Base-by-base conservation (phyloP, 257 asterid species). In the Solanum virginianum region DNA sequence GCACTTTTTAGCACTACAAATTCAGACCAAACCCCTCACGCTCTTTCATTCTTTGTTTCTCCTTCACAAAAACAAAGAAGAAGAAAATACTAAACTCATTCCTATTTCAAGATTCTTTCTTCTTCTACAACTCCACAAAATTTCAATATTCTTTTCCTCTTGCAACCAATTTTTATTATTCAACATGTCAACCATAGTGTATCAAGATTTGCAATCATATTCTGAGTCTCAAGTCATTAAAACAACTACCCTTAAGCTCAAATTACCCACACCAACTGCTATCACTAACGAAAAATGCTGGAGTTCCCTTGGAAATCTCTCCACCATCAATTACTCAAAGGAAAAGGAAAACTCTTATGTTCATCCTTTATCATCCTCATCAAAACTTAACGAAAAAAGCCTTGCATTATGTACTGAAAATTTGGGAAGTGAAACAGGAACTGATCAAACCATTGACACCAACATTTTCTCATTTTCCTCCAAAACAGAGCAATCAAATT, bases 331-430 rank as follows among this genome's bases (percentile, higher is more conserved):
- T 41, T 81, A 84, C 32, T 17, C 82, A 9, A 79, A 80, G 55
- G 89, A 54, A 29, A 83, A 86, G 20, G 84, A 88, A 36, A 84
- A 62, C 84, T 57, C 83, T 5, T 90, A 89, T 71, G 81, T 80
- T 45, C 90, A 91, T 85, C 91, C 94, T 45, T 80, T 75, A 53
- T 63, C 87, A 10, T 88, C 86, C 4, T 88, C 92, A 1, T 88
- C 93, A 1, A 84, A 62, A 66, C 89, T 92, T n/a, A 94, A 91
- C 49, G 88, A 89, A 1, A 89, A 87, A 49, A 93, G 98, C 84
- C 90, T 95, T 20, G 87, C 92, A 68, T 47, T 95, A 13, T 95
- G 99, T 91, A 95, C 98, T 11, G 99, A 95, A 51, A 94, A 93
- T 74, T 41, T 95, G 6, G 99, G 99, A 0, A 91, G 95, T 82